These are phyloP conservation scores for Allium fistulosum DNA, from an alignment of 106 monocot species.

Conservation along the genomic window DNA sequence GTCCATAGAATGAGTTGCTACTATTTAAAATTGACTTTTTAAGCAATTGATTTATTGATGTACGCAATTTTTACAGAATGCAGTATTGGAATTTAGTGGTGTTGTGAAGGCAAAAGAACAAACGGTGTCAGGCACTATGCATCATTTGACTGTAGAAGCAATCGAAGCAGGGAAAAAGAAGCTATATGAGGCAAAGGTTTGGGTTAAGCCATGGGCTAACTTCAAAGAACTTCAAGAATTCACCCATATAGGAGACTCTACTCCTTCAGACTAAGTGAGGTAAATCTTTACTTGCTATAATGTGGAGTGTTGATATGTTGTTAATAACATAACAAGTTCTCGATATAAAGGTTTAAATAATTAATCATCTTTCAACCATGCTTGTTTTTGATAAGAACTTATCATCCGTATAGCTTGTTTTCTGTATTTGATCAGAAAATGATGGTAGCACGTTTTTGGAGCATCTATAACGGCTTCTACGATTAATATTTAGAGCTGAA, in stretches of 20 bases:
- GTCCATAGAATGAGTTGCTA: too few relatives aligned
- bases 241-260: conserved; percentile 12
- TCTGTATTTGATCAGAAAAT: too few relatives aligned
- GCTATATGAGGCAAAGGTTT: conserved; percentile 51
- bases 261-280: conserved; percentile 8
- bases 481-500: too few relatives aligned
- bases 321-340: too few relatives aligned
- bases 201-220: conserved; percentile 49
- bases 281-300: not conserved
- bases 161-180: conserved; percentile 33
- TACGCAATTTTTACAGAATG: conserved; percentile 23
- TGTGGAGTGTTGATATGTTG: too few relatives aligned
- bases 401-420: too few relatives aligned
- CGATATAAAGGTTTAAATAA: too few relatives aligned
- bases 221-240: conserved; percentile 48
- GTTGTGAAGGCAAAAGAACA: conserved; percentile 41
- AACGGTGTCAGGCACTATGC: conserved; percentile 35
- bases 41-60: not conserved
- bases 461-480: too few relatives aligned
- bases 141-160: conserved; percentile 46
- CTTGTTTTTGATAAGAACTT: too few relatives aligned
- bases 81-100: conserved; percentile 31
- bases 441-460: too few relatives aligned
- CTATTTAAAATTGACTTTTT: not conserved
- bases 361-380: too few relatives aligned